Evolutionary conservation across 805 yeast genomes (phyloP).

Genomic region (Metschnikowia reukaufii): DNA sequence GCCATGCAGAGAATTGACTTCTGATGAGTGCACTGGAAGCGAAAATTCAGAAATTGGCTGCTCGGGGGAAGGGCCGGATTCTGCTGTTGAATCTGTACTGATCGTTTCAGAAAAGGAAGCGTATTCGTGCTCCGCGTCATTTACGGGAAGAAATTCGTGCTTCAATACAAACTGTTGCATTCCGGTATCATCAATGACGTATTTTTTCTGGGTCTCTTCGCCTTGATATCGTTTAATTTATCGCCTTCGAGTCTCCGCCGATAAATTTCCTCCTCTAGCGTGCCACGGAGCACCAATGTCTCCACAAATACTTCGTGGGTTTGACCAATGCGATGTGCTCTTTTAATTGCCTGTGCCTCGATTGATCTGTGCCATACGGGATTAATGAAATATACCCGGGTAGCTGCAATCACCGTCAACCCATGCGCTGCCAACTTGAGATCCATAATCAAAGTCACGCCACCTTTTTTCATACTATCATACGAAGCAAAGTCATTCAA

Average conservation of each 20-base stretch:
- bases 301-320: conserved; percentile 64
- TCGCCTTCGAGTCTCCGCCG: conserved; percentile 28
- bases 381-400: conserved; percentile 66
- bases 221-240: conserved; percentile 13
- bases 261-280: conserved; percentile 70
- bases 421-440: conserved; percentile 69
- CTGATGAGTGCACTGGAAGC: conserved; percentile 26
- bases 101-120: conserved; percentile 27
- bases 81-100: background rate
- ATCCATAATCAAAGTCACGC: conserved; percentile 64
- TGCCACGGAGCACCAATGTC: conserved; percentile 59
- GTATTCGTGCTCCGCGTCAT: conserved; percentile 33
- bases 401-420: conserved; percentile 63
- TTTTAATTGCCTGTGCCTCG: conserved; percentile 75
- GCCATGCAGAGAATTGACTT: conserved; percentile 1
- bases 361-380: conserved; percentile 70
- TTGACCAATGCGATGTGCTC: conserved; percentile 79
- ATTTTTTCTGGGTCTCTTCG: conserved; percentile 25
- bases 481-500: conserved; percentile 50
- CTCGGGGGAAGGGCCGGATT: no score
- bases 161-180: conserved; percentile 56
- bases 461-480: conserved; percentile 36
- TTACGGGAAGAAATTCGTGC: conserved; percentile 46
- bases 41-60: background rate
- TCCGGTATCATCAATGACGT: conserved; percentile 58